phyloP scores from a whole-genome alignment of 768 basidiomycete genomes.

The Lactarius hengduanensis region DNA sequence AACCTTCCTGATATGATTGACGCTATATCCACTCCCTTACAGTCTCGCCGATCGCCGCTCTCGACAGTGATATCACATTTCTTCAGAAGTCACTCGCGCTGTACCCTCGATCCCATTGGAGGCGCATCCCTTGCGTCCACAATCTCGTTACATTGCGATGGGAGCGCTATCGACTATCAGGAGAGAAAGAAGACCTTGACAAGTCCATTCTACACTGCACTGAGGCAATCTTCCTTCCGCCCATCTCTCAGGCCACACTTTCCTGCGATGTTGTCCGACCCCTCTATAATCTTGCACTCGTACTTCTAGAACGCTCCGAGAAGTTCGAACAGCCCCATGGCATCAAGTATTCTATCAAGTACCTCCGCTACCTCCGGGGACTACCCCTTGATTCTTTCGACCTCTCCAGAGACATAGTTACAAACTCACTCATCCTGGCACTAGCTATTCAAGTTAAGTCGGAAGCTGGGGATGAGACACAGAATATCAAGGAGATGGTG shows the following conservation, averaged over 20 bases:
- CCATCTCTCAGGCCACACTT: not conserved
- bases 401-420: not conserved
- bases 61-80: no score
- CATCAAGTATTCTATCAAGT: not conserved
- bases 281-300: not conserved
- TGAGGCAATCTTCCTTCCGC: not conserved
- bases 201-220: not conserved
- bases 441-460: not conserved
- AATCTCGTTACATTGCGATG: no score
- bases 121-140: no score
- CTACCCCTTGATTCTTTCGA: not conserved
- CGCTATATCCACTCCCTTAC: no score
- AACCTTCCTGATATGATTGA: no score
- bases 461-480: not conserved
- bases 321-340: not conserved
- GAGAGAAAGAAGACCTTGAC: not conserved
- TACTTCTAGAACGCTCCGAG: not conserved
- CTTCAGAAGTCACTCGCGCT: no score
- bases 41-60: no score
- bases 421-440: not conserved
- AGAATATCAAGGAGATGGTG: not conserved
- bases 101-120: no score
- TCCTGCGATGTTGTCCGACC: not conserved
- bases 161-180: no score
- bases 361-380: not conserved